Conservation (phyloP, 2,329 filamentous ascomycete species). For the Alternaria rosae region DNA sequence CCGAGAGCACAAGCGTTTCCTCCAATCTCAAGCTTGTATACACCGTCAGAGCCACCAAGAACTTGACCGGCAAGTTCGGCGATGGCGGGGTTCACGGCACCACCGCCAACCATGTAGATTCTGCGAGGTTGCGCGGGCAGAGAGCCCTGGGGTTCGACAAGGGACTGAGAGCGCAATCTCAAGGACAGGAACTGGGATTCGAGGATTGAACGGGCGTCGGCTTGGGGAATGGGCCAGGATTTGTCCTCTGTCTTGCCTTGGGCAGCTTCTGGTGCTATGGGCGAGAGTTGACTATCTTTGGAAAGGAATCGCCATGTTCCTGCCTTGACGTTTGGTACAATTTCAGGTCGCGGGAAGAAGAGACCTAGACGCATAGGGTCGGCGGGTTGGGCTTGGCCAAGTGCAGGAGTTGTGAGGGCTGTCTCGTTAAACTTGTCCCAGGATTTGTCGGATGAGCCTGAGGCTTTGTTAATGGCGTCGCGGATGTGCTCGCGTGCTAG, state of each 20-base stretch:
- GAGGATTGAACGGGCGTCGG: constrained; percentile 86
- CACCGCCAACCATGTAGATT: constrained; percentile 94
- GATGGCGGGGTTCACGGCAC: constrained; percentile 88
- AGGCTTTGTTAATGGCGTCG: constrained; percentile 72
- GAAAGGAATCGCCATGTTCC: constrained; percentile 87
- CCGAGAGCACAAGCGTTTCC: constrained; percentile 95
- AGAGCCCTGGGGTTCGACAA: constrained; percentile 66
- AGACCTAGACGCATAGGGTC: constrained; percentile 83
- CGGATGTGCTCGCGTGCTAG: constrained; percentile 90
- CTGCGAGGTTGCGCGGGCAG: constrained; percentile 85
- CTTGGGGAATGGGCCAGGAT: constrained; percentile 61
- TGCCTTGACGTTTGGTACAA: constrained; percentile 86
- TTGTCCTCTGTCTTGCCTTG: constrained; percentile 41
- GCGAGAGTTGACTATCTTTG: constrained; percentile 56
- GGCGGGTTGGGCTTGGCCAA: constrained; percentile 63
- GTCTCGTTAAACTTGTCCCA: constrained; percentile 85
- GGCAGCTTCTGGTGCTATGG: constrained; percentile 55
- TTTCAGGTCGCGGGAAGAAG: constrained; percentile 96
- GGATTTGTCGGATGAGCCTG: constrained; percentile 54
- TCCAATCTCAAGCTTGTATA: constrained; percentile 92
- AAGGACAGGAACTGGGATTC: constrained; percentile 96
- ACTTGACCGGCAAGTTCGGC: constrained; percentile 85
- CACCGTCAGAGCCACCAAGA: constrained; percentile 85
- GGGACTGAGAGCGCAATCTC: constrained; percentile 79
- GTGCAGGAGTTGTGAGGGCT: constrained; percentile 71